Percentiles rank a stretch among this genome's conserved stretches.
phyloP scores from a whole-genome alignment of 106 monocot genomes.

The Posidonia australis region DNA sequence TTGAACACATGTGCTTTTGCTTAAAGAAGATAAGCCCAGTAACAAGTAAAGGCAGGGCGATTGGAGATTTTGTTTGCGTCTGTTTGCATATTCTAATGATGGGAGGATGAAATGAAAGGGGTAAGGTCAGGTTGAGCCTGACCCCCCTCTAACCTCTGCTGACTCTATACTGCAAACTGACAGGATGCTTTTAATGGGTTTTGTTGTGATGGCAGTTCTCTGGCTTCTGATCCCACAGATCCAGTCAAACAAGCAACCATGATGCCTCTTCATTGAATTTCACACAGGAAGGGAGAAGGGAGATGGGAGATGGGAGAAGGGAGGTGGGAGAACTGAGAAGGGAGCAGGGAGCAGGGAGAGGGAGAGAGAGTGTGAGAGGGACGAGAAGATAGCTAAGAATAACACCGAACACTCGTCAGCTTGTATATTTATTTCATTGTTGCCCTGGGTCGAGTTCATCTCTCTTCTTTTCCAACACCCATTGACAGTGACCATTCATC shows the following conservation, averaged over 20 bases:
- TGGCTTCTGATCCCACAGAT: neutral
- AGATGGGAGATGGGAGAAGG: too few species aligned
- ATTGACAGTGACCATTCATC: neutral
- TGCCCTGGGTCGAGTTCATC: neutral
- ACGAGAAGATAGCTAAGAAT: neutral
- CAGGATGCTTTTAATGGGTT: conserved; percentile 1
- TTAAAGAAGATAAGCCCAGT: too few species aligned
- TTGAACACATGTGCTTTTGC: too few species aligned
- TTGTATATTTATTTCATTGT: too few species aligned
- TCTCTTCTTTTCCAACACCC: neutral
- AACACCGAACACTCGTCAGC: too few species aligned
- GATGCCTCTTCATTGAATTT: conserved; percentile 1
- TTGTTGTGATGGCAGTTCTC: neutral
- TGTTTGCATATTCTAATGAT: too few species aligned
- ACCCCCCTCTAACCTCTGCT: neutral
- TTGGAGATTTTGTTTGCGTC: too few species aligned
- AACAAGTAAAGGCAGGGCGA: too few species aligned
- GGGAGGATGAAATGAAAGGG: too few species aligned
- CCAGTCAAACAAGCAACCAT: conserved; percentile 23
- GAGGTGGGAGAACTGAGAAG: neutral
- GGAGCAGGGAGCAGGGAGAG: neutral
- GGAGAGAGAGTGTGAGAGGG: neutral
- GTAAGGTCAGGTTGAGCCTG: too few species aligned
- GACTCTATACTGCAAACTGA: neutral
- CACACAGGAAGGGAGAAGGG: neutral